Conservation (phyloP, 345 rosid genomes). For the Bruguiera sexangula region DNA sequence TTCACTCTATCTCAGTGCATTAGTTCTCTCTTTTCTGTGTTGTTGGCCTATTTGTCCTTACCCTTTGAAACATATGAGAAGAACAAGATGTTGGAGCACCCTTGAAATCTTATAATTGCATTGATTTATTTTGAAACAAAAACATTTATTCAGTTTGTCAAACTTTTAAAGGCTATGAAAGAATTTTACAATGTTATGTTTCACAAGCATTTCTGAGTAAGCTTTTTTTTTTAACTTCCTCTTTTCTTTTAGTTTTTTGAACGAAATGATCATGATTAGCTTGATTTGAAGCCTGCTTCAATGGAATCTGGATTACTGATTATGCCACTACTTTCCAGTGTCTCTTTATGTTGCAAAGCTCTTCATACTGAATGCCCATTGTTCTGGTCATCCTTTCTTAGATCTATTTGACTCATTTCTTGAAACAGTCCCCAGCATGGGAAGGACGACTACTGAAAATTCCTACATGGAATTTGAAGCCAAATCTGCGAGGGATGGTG, state of each 20-base stretch:
- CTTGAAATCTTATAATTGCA: too few species aligned
- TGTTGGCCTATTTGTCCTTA: too few species aligned
- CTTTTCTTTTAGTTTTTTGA: neutral
- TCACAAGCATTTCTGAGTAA: neutral
- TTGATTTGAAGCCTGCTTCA: neutral
- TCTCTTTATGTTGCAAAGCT: slow-evolving; percentile 2
- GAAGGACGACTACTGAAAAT: slow-evolving; percentile 58
- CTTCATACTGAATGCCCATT: neutral
- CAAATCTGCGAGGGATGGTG: slow-evolving; percentile 94
- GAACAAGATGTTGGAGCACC: too few species aligned
- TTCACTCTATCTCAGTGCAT: too few species aligned
- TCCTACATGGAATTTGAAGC: slow-evolving; percentile 88
- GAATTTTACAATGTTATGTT: neutral
- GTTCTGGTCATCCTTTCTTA: slow-evolving; percentile 4
- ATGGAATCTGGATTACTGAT: neutral
- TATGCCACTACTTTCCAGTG: neutral
- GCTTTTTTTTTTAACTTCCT: neutral
- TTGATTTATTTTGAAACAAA: too few species aligned
- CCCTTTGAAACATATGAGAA: too few species aligned
- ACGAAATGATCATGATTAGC: neutral
- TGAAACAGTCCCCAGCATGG: slow-evolving; percentile 43
- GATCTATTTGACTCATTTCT: slow-evolving; percentile 11
- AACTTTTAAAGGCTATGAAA: neutral
- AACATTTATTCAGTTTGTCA: too few species aligned
- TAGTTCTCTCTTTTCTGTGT: too few species aligned